Base-by-base conservation (phyloP, 177 flowering plant genomes). In the Tripterygium wilfordii region DNA sequence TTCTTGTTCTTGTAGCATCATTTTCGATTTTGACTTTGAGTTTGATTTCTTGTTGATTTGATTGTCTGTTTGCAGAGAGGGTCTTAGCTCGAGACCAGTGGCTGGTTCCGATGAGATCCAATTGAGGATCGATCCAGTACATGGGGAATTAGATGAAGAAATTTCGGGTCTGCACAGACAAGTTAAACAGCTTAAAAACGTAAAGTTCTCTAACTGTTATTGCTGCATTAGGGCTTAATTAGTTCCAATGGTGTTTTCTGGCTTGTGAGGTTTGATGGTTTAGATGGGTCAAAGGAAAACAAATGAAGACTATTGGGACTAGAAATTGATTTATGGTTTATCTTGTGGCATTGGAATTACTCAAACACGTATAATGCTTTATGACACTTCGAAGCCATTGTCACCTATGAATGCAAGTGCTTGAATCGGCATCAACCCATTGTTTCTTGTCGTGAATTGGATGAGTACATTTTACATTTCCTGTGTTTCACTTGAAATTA, bases 21-120 rank as follows among this genome's bases (percentile, higher is more conserved):
- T n/a, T n/a, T n/a, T n/a, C n/a, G n/a, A n/a, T n/a, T n/a, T n/a
- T n/a, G n/a, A n/a, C n/a, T n/a, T n/a, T n/a, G n/a, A n/a, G n/a
- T n/a, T n/a, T n/a, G n/a, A n/a, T n/a, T n/a, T n/a, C n/a, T n/a
- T n/a, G n/a, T n/a, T n/a, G n/a, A n/a, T n/a, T n/a, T n/a, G n/a
- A n/a, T n/a, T n/a, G n/a, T n/a, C n/a, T n/a, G n/a, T 35, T 35
- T 45, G 50, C 77, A 83, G 90, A 45, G 80, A 83, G 37, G 86
- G 86, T 18, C 71, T 80, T 10, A 73, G 65, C 45, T 60, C 82
- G 36, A 64, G 87, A 59, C 58, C 54, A 6, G 57, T 51, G 13
- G 76, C 40, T 23, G 20, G 12, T 31, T 36, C 62, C 13, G 62
- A 58, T 21, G 62, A 58, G 43, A 48, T 58, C 16, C 62, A 58